These are phyloP conservation scores for Sugiyamaella floridensis DNA, from an alignment of 805 yeast genomes.

Conservation along the genomic window DNA sequence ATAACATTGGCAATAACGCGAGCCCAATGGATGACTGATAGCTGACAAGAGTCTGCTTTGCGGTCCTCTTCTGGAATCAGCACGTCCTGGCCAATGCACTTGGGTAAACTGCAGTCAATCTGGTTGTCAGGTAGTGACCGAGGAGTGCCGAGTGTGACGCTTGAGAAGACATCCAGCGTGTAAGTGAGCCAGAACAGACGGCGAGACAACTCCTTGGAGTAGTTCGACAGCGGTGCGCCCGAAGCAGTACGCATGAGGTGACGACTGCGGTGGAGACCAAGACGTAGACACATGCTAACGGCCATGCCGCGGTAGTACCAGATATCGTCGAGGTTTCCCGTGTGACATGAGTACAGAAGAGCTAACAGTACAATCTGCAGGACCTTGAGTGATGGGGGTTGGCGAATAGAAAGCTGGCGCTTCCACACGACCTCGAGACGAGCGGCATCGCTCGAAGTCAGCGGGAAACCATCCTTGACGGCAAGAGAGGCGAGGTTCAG, in stretches of 20 bases:
- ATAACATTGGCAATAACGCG: slow-evolving; percentile 67
- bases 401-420: slow-evolving; percentile 4
- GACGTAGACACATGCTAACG: slow-evolving; percentile 76
- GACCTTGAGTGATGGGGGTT: slow-evolving; percentile 19
- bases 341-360: slow-evolving; percentile 60
- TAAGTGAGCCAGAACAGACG: slow-evolving; percentile 80
- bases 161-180: slow-evolving; percentile 65
- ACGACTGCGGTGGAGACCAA: slow-evolving; percentile 80
- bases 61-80: background rate
- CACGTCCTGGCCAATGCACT: slow-evolving; percentile 24
- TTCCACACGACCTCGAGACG: slow-evolving; percentile 5
- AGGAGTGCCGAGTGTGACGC: slow-evolving; percentile 77
- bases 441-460: background rate
- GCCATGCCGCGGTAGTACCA: slow-evolving; percentile 71
- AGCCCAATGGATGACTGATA: slow-evolving; percentile 36
- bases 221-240: slow-evolving; percentile 57
- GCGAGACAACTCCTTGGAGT: slow-evolving; percentile 78
- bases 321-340: slow-evolving; percentile 66
- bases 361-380: slow-evolving; percentile 64
- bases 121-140: slow-evolving; percentile 71
- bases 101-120: slow-evolving; percentile 78
- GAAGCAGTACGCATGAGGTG: slow-evolving; percentile 55
- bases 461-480: slow-evolving; percentile 8
- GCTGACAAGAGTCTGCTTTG: slow-evolving; percentile 13
- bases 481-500: slow-evolving; percentile 25